phyloP scores from a whole-genome alignment of 2,329 filamentous ascomycete species.

The Lomentospora prolificans region DNA sequence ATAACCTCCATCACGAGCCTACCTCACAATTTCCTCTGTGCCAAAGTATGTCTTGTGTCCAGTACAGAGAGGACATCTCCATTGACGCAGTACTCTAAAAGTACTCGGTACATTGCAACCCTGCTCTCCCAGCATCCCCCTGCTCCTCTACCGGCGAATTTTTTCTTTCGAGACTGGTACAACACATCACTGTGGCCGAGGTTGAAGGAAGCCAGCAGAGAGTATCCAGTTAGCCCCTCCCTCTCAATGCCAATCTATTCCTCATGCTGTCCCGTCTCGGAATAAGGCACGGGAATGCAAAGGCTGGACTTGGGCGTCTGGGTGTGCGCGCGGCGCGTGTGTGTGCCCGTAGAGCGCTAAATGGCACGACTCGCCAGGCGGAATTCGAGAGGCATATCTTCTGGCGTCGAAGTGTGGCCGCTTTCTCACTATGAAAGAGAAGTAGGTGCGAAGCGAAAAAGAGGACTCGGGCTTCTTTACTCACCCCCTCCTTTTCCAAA shows the following conservation, averaged over 20 bases:
- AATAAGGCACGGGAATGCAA: too few relatives aligned
- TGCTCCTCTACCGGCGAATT: not conserved
- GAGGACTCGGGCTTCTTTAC: not conserved
- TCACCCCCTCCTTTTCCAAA: not conserved
- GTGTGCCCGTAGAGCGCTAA: too few relatives aligned
- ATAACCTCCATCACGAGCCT: slow-evolving; percentile 11
- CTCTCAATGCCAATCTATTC: too few relatives aligned
- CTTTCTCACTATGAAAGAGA: not conserved
- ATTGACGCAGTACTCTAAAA: not conserved
- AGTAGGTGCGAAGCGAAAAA: not conserved
- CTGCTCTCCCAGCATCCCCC: not conserved
- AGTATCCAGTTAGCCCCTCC: too few relatives aligned
- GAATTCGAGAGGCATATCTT: too few relatives aligned
- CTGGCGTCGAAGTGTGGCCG: too few relatives aligned
- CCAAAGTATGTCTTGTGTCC: not conserved
- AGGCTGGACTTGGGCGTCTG: too few relatives aligned
- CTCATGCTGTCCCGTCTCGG: too few relatives aligned
- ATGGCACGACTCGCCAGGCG: too few relatives aligned
- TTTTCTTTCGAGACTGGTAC: not conserved
- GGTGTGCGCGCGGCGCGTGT: too few relatives aligned
- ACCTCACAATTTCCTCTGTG: not conserved
- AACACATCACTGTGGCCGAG: not conserved
- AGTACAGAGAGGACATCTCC: not conserved
- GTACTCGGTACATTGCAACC: not conserved
- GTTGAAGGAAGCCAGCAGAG: not conserved